These are phyloP conservation scores for Tanacetum coccineum DNA, from an alignment of 129 eudicot species.

Conservation along the genomic window DNA sequence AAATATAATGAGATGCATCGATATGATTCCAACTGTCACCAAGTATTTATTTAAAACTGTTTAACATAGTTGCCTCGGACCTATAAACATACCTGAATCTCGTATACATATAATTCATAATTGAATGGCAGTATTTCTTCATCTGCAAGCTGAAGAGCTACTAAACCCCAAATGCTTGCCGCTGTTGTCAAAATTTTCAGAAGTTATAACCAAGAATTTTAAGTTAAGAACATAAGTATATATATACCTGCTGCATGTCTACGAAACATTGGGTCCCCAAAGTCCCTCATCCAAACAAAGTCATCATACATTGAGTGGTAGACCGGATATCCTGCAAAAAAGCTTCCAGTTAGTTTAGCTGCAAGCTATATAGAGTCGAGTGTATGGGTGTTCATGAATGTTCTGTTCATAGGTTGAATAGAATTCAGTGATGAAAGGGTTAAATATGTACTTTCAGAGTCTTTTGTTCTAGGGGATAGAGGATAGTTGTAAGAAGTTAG, in stretches of 20 bases:
- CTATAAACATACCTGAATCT: conserved; percentile 63
- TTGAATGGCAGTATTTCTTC: conserved; percentile 70
- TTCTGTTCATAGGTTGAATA: conserved; percentile 23
- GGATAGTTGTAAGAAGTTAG: no score
- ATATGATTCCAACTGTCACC: not conserved
- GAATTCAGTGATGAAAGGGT: conserved; percentile 29
- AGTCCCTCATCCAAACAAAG: conserved; percentile 76
- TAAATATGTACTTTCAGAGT: no score
- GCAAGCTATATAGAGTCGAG: no score
- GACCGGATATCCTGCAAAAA: conserved; percentile 79
- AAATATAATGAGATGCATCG: conserved; percentile 6
- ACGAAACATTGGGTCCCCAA: conserved; percentile 80
- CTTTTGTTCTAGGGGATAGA: no score
- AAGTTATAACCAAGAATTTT: not conserved
- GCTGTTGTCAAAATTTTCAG: conserved; percentile 35
- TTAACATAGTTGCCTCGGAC: not conserved
- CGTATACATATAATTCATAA: conserved; percentile 52
- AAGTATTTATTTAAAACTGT: conserved; percentile 6
- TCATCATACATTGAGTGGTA: conserved; percentile 95
- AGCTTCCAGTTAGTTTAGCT: conserved; percentile 1
- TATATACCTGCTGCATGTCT: conserved; percentile 79
- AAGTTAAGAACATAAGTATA: conserved; percentile 1
- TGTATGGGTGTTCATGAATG: no score
- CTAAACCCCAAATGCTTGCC: conserved; percentile 85
- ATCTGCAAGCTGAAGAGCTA: conserved; percentile 84